Conservation (phyloP, 148 eudicot genomes). For the Selenicereus undatus region DNA sequence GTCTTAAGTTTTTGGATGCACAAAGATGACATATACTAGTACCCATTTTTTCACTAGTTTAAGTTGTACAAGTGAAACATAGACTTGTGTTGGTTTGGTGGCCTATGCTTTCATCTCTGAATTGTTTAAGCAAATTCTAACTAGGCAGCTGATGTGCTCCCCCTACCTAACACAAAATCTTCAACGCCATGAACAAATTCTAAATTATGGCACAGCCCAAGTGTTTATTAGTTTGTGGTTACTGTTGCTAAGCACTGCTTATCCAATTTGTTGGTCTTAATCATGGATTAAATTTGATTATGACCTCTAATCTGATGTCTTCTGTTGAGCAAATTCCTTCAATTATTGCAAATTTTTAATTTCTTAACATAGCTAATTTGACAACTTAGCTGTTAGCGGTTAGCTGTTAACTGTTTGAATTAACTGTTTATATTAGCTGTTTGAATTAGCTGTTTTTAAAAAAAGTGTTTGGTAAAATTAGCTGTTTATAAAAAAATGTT, state of each 20-base stretch:
- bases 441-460: too few species aligned
- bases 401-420: too few species aligned
- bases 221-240: constrained; percentile 13
- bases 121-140: constrained; percentile 10
- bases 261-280: constrained; percentile 14
- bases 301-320: background rate
- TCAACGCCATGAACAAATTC: constrained; percentile 9
- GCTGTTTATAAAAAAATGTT: too few species aligned
- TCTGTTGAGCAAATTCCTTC: background rate
- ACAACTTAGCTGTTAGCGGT: background rate
- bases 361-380: background rate
- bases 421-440: too few species aligned
- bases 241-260: background rate
- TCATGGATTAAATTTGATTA: background rate
- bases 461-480: too few species aligned
- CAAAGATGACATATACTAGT: too few species aligned
- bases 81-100: constrained; percentile 16
- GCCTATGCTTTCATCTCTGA: constrained; percentile 16
- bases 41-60: too few species aligned
- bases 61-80: background rate
- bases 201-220: background rate
- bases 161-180: constrained; percentile 19
- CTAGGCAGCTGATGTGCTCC: constrained; percentile 13
- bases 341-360: constrained; percentile 13
- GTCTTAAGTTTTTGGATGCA: too few species aligned